Conservation (phyloP, 352 stramenopile species). For the Aphanomyces astaci region DNA sequence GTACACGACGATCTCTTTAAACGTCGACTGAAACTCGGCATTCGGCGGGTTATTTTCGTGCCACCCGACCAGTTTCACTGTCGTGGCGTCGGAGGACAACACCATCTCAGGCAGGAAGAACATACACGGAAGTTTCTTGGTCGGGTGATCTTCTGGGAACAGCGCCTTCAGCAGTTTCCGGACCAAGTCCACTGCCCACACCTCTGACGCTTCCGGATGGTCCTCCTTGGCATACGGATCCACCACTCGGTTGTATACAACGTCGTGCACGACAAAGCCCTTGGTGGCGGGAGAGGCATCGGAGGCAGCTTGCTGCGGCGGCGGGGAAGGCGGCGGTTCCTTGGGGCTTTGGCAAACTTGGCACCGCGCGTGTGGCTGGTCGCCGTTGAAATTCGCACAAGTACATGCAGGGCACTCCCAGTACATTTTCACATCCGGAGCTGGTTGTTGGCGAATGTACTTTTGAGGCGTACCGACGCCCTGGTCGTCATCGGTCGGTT, state of each 20-base stretch:
- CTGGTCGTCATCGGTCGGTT: slow-evolving; percentile 72
- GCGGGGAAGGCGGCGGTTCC: slow-evolving; percentile 27
- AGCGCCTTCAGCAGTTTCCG: slow-evolving; percentile 46
- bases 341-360: slow-evolving; percentile 65
- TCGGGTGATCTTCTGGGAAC: slow-evolving; percentile 64
- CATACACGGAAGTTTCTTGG: slow-evolving; percentile 73
- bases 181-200: slow-evolving; percentile 70
- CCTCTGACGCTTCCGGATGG: slow-evolving; percentile 48
- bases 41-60: slow-evolving; percentile 63
- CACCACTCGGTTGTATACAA: slow-evolving; percentile 56
- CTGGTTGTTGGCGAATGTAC: slow-evolving; percentile 39
- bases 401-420: slow-evolving; percentile 81
- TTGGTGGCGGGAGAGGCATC: no score
- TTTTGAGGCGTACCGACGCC: slow-evolving; percentile 60
- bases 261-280: slow-evolving; percentile 53
- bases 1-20: slow-evolving; percentile 98
- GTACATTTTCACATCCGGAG: slow-evolving; percentile 84
- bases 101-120: slow-evolving; percentile 61
- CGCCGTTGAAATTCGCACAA: slow-evolving; percentile 80
- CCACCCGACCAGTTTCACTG: slow-evolving; percentile 45
- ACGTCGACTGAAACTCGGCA: slow-evolving; percentile 78
- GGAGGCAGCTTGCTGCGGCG: no score
- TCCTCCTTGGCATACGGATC: slow-evolving; percentile 78
- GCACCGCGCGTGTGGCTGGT: slow-evolving; percentile 65
- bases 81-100: slow-evolving; percentile 34